Percentiles rank a stretch among this genome's conserved stretches.
These are phyloP conservation scores for Alternaria conjuncta DNA, from an alignment of 2,329 filamentous ascomycete species.

Conservation along the genomic window DNA sequence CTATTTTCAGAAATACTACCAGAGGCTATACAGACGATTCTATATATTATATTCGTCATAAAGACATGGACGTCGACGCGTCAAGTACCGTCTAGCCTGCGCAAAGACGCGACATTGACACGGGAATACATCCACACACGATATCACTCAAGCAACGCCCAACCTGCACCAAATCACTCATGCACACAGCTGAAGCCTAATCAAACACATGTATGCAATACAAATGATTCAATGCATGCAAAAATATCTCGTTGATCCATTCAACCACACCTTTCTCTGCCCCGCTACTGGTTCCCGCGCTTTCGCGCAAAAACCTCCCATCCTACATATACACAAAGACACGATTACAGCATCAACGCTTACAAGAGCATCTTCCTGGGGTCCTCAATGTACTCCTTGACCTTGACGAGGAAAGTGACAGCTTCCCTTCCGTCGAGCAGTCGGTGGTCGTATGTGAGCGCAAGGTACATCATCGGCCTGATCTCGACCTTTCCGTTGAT, in stretches of 20 bases:
- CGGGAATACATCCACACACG: background rate
- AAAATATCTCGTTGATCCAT: conserved; percentile 2
- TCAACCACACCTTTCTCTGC: background rate
- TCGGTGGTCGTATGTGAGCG: conserved; percentile 96
- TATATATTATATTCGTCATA: background rate
- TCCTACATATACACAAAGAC: background rate
- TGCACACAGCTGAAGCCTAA: background rate
- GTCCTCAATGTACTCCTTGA: conserved; percentile 98
- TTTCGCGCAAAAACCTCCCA: background rate
- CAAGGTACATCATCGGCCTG: conserved; percentile 99
- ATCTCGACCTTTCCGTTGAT: conserved; percentile 95
- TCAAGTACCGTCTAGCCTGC: background rate
- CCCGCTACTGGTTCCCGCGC: background rate
- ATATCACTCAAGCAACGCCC: conserved; percentile 1
- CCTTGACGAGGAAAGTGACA: conserved; percentile 92
- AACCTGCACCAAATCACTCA: conserved; percentile 7
- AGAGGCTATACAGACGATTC: background rate
- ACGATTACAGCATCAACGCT: background rate
- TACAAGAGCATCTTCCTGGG: conserved; percentile 84
- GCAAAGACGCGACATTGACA: background rate
- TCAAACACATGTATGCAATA: background rate
- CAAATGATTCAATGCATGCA: conserved; percentile 3
- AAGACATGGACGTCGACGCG: background rate
- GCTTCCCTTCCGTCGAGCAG: conserved; percentile 94
- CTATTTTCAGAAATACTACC: fast-evolving